Percentiles rank a stretch among this genome's conserved stretches.
These are phyloP conservation scores for Entoloma clypeatum DNA, from an alignment of 1,284 basidiomycete species.

Conservation along the genomic window DNA sequence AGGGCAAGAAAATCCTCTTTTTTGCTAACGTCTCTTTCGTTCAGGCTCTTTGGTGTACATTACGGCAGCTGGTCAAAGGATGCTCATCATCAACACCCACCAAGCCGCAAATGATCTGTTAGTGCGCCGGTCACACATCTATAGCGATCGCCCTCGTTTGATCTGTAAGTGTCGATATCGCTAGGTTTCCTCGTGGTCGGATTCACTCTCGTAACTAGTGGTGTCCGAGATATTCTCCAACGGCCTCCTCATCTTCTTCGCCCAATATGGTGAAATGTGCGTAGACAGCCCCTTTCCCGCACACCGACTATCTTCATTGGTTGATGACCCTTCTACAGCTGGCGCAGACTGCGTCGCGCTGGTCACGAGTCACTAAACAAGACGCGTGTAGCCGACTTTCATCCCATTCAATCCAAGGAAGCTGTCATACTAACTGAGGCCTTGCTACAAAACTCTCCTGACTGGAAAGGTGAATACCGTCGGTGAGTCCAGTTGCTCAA, in stretches of 20 bases:
- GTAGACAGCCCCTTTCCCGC: not conserved
- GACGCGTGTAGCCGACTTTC: too few relatives aligned
- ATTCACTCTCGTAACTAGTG: not conserved
- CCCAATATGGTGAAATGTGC: slow-evolving; percentile 3
- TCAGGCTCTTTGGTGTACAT: slow-evolving; percentile 1
- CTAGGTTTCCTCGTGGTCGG: not conserved
- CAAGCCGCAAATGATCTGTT: slow-evolving; percentile 9
- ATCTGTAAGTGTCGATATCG: slow-evolving; percentile 2
- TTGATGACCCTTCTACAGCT: slow-evolving; percentile 14
- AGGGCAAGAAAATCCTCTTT: slow-evolving; percentile 1
- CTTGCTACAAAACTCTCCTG: slow-evolving; percentile 14
- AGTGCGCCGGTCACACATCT: slow-evolving; percentile 10
- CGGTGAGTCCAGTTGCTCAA: slow-evolving; percentile 11
- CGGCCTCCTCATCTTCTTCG: not conserved
- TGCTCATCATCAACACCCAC: slow-evolving; percentile 11
- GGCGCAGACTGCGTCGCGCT: slow-evolving; percentile 24
- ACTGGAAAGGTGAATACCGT: slow-evolving; percentile 17
- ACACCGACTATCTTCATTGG: not conserved
- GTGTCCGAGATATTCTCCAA: slow-evolving; percentile 1
- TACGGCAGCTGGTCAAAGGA: too few relatives aligned
- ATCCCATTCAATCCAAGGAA: slow-evolving; percentile 20
- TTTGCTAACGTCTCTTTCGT: not conserved
- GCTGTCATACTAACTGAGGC: slow-evolving; percentile 18
- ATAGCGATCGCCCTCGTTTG: slow-evolving; percentile 3
- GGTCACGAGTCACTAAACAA: slow-evolving; percentile 22